Evolutionary conservation across 495 filamentous ascomycete species (phyloP).

Genomic region (Podospora sp.): DNA sequence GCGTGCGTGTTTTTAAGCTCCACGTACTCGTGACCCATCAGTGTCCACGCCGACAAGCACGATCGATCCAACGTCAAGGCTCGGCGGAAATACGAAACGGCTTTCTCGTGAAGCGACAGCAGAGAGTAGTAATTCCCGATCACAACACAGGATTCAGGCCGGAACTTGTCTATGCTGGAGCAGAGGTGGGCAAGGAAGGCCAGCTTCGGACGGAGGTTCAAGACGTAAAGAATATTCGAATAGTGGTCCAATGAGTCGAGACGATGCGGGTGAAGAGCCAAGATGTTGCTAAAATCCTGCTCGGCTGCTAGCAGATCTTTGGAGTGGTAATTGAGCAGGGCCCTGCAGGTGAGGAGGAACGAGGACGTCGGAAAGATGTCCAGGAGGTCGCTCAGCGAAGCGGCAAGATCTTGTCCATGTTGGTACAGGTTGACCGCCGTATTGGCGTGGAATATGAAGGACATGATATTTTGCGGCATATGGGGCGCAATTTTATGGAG

Average conservation of each 20-base stretch:
- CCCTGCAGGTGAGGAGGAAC: conserved; percentile 87
- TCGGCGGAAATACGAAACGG: conserved; percentile 95
- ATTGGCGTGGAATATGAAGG: conserved; percentile 88
- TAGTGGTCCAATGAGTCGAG: conserved; percentile 92
- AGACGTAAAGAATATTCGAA: conserved; percentile 95
- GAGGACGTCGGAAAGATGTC: conserved; percentile 80
- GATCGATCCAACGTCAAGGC: conserved; percentile 91
- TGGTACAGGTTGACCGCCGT: conserved; percentile 90
- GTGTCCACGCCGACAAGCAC: conserved; percentile 93
- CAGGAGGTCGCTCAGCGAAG: conserved; percentile 73
- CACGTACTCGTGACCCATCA: conserved; percentile 99
- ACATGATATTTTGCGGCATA: conserved; percentile 88
- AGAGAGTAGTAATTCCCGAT: conserved; percentile 97
- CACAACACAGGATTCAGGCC: conserved; percentile 94
- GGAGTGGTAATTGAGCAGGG: conserved; percentile 88
- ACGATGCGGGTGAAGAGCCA: conserved; percentile 80
- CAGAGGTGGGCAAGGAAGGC: conserved; percentile 91
- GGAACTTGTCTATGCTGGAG: conserved; percentile 88
- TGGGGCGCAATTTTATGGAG: conserved; percentile 54
- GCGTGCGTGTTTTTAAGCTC: conserved; percentile 99
- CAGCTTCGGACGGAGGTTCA: conserved; percentile 81
- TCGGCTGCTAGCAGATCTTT: conserved; percentile 90
- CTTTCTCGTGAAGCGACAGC: conserved; percentile 94
- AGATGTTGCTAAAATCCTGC: conserved; percentile 77
- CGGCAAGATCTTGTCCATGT: conserved; percentile 69